Evolutionary conservation across 257 asterid genomes (phyloP).

Genomic region (Gynochthodes officinalis): DNA sequence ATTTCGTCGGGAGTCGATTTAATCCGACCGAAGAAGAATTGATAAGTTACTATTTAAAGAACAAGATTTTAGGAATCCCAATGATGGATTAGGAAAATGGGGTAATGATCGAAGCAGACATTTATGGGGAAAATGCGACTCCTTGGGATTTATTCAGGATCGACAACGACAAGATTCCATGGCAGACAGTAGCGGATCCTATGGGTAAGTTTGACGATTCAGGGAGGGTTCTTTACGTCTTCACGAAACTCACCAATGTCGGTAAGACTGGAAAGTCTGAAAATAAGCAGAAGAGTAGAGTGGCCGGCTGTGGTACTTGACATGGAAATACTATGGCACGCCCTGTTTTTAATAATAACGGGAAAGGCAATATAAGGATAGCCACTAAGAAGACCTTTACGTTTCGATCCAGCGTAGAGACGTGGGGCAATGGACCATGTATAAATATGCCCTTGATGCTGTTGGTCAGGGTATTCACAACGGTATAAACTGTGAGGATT

Average conservation of each 20-base stretch:
- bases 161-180: not conserved
- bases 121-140: not conserved
- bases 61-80: not conserved
- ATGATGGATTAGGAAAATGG: not conserved
- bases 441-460: not conserved
- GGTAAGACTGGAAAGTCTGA: not conserved
- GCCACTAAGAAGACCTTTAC: not conserved
- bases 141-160: not conserved
- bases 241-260: not conserved
- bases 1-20: not conserved
- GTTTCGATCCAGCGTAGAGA: not conserved
- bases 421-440: not conserved
- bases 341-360: not conserved
- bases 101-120: not conserved
- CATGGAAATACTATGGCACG: not conserved
- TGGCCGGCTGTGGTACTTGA: constrained; percentile 6
- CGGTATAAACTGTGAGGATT: not conserved
- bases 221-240: not conserved
- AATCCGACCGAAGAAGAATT: not conserved
- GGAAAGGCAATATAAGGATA: not conserved
- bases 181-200: not conserved
- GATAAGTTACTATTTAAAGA: not conserved
- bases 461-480: not conserved
- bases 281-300: not conserved
- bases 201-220: not conserved